A percentile compares a stretch with the other conserved stretches of the same genome.
Evolutionary conservation across 179 eudicot species (phyloP).

Genomic region (Spergularia azorica): DNA sequence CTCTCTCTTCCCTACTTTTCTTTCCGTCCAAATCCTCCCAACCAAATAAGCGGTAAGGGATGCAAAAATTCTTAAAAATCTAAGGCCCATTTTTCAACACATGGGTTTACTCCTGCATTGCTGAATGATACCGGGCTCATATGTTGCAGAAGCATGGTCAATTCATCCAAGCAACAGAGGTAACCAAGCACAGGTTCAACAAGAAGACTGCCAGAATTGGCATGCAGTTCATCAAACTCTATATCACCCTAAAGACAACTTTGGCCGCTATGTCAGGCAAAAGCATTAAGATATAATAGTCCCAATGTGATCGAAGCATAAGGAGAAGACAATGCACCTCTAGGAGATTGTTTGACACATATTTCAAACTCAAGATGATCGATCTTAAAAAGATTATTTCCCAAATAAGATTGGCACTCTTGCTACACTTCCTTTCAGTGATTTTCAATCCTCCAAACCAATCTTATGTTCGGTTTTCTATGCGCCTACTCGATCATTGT

Average conservation of each 20-base stretch:
- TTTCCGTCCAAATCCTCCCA: too few relatives aligned
- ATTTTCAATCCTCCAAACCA: too few relatives aligned
- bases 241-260: not conserved
- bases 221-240: slow-evolving; percentile 1
- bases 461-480: too few relatives aligned
- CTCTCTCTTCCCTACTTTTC: too few relatives aligned
- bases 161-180: not conserved
- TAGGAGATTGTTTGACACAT: too few relatives aligned
- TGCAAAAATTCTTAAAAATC: not conserved
- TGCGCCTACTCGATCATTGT: too few relatives aligned
- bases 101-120: not conserved
- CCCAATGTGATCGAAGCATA: too few relatives aligned
- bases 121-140: not conserved
- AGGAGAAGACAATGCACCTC: too few relatives aligned
- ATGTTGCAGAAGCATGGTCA: not conserved
- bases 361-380: too few relatives aligned
- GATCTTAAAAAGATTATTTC: too few relatives aligned
- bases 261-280: not conserved
- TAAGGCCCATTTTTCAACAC: not conserved
- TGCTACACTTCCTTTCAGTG: too few relatives aligned
- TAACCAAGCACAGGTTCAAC: not conserved
- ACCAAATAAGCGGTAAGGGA: not conserved
- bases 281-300: not conserved
- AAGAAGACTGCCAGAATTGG: not conserved
- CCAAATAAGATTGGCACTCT: too few relatives aligned